These are phyloP conservation scores for Picea mariana DNA, from an alignment of 83 land plant genomes.

Conservation along the genomic window DNA sequence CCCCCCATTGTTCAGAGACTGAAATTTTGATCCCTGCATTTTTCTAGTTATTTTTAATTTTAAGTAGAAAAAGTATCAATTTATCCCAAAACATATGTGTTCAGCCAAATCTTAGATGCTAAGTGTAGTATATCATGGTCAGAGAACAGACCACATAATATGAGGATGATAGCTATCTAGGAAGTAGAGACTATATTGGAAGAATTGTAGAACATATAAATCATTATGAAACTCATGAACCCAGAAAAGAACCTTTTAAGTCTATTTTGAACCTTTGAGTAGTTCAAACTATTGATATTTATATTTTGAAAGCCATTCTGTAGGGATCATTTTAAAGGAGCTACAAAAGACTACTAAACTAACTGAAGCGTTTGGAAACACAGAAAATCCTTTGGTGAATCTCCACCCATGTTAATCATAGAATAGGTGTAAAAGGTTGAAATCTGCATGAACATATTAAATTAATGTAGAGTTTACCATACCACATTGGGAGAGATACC, in stretches of 20 bases:
- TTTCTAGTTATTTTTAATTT: neutral
- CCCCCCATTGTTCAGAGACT: no score
- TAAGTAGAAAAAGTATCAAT: neutral
- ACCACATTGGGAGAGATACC: conserved; percentile 98
- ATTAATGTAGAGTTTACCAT: neutral
- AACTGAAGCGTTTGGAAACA: neutral
- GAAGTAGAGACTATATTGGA: neutral
- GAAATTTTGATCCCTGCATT: no score
- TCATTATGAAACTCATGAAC: neutral
- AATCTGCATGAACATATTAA: neutral
- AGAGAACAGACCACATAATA: neutral
- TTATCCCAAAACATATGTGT: neutral
- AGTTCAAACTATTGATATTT: neutral
- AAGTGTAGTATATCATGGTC: neutral
- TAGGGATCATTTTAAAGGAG: neutral
- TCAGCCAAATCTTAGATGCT: neutral
- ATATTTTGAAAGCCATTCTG: neutral
- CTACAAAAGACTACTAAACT: neutral
- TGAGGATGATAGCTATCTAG: neutral
- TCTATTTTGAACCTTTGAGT: neutral
- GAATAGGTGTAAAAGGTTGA: neutral
- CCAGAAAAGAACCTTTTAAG: neutral
- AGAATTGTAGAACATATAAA: neutral
- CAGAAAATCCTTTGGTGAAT: neutral
- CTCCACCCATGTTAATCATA: neutral